Base-by-base conservation (phyloP, 495 filamentous ascomycete species). In the Talaromyces nanjingensis region DNA sequence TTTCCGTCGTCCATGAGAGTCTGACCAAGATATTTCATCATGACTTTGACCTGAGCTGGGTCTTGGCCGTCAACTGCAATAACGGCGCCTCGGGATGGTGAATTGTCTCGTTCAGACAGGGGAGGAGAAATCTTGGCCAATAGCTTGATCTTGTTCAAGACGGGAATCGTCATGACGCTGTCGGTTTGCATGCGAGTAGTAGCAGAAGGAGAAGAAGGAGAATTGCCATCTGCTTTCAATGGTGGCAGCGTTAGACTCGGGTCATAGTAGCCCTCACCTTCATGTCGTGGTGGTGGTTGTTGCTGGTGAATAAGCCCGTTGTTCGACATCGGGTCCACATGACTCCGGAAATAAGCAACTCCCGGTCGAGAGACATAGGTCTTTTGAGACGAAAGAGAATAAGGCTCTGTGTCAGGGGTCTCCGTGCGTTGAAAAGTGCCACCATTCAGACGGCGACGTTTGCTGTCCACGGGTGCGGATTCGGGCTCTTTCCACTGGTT, bases 51-150 rank as follows among this genome's bases (percentile, higher is more conserved):
- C 12, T 87, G 68, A 1, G 71, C 66, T 2, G 72, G 68, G 59
- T 89, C 82, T 24, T 88, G 76, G 14, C 92, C 91, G 70, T 98
- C 94, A 24, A 98, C 73, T 0, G 91, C 87, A 55, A 98, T 87
- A 27, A 97, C 82, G 1, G 90, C 83, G 0, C 96, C 92, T 47
- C 93, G 83, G 9, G 55, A 11, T 12, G 25, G 55, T 11, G 39
- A 60, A 22, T 64, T 56, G 37, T 74, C 66, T 7, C 74, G 78
- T n/a, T 73, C 75, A 37, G 74, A 74, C 3, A 92, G 76, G 0
- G 88, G 82, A n/a, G 88, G 87, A 4, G 88, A 84, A 52, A 90
- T 87, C 63, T 83, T 84, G n/a, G 81, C 73, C 5, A 91, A 77
- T 14, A 89, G 77, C 67, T 84, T 86, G 73, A 90, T 84, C 69